Evolutionary conservation across 768 basidiomycete genomes (phyloP).

Genomic region (Leccinum fibrillosum): DNA sequence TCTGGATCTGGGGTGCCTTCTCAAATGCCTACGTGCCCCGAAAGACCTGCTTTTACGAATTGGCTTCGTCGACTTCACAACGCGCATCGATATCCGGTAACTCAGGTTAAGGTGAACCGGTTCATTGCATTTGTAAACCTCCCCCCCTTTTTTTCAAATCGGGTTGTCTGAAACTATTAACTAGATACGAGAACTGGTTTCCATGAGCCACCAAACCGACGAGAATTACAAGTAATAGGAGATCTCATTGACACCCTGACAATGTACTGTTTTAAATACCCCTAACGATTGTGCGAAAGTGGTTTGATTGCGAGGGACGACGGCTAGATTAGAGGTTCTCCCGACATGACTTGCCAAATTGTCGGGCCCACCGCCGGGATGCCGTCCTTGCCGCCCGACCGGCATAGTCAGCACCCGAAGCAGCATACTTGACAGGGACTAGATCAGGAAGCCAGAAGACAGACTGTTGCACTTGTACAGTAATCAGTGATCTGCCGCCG

Average conservation of each 20-base stretch:
- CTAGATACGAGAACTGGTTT: conserved; percentile 12
- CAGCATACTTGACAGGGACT: not conserved
- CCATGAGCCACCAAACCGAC: conserved; percentile 10
- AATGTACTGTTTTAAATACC: not conserved
- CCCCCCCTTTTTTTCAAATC: conserved; percentile 2
- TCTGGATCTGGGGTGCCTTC: conserved; percentile 31
- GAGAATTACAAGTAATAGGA: not conserved
- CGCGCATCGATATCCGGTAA: conserved; percentile 5
- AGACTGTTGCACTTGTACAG: no score
- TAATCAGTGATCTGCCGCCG: not conserved
- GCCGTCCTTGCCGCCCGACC: not conserved
- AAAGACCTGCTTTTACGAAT: conserved; percentile 2
- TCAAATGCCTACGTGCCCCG: conserved; percentile 5
- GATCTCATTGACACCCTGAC: not conserved
- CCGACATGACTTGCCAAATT: not conserved
- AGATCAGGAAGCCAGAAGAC: not conserved
- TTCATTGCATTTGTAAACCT: not conserved
- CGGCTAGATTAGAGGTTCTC: not conserved
- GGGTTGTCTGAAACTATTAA: not conserved
- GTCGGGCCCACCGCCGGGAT: not conserved
- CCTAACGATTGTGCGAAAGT: not conserved
- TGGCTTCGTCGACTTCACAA: conserved; percentile 1
- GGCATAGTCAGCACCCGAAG: not conserved
- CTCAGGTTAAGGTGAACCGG: conserved; percentile 4
- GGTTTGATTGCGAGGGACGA: conserved; percentile 9